Evolutionary conservation across 2,329 filamentous ascomycete species (phyloP).

Genomic region (Ploettnerulaceae sp.): DNA sequence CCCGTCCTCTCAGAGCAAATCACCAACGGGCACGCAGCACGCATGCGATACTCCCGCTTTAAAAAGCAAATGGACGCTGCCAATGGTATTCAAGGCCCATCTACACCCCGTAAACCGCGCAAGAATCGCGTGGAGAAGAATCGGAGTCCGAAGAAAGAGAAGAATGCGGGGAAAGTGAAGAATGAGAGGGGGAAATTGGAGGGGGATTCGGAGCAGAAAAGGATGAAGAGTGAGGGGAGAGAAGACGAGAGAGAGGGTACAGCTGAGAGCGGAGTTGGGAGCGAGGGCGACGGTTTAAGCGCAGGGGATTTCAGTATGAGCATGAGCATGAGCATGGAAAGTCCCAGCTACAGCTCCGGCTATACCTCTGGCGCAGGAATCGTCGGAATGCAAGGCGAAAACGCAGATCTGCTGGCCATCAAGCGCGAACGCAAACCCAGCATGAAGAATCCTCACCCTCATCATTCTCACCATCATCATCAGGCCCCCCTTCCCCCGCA

Average conservation of each 20-base stretch:
- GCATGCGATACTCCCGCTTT: conserved; percentile 53
- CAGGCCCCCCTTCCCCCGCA: too few species aligned
- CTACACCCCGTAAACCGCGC: conserved; percentile 18
- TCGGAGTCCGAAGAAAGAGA: conserved; percentile 1
- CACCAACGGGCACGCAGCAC: conserved; percentile 51
- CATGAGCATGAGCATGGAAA: neutral
- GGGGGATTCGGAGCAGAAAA: neutral
- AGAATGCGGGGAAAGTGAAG: conserved; percentile 7
- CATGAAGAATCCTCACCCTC: too few species aligned
- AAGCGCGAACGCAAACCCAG: neutral
- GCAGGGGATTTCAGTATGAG: too few species aligned
- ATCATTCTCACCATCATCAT: too few species aligned
- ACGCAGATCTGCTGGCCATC: neutral
- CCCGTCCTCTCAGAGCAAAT: conserved; percentile 39
- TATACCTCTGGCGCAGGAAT: too few species aligned
- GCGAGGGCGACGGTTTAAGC: neutral
- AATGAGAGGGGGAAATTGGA: neutral
- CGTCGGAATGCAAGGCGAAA: too few species aligned
- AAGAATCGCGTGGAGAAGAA: conserved; percentile 25
- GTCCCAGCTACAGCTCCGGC: too few species aligned
- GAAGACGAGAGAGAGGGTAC: conserved; percentile 2
- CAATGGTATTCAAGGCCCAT: conserved; percentile 7
- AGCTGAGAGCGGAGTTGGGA: neutral
- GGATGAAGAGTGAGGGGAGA: neutral
- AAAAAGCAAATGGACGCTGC: conserved; percentile 47